Percentiles rank a stretch among this genome's conserved stretches.
These are phyloP conservation scores for Limnanthes douglasii DNA, from an alignment of 345 rosid species.

Conservation along the genomic window DNA sequence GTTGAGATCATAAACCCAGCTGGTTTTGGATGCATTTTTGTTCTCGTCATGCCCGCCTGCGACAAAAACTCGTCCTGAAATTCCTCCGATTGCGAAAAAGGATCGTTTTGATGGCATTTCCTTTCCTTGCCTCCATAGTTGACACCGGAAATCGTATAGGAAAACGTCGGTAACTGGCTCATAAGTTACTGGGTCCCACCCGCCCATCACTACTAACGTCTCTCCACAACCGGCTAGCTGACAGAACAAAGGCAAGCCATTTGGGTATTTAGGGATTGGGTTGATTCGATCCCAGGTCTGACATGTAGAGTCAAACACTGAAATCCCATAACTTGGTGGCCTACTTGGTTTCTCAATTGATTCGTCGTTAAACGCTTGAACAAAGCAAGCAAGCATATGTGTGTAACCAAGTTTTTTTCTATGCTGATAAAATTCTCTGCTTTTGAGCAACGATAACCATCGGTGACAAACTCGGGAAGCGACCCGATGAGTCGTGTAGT, in stretches of 20 bases:
- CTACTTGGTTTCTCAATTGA: slow-evolving; percentile 11
- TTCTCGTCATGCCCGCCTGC: slow-evolving; percentile 64
- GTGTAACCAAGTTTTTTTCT: slow-evolving; percentile 22
- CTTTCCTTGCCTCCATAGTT: slow-evolving; percentile 34
- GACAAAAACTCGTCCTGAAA: slow-evolving; percentile 17
- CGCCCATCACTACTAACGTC: slow-evolving; percentile 50
- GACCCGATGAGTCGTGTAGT: slow-evolving; percentile 21
- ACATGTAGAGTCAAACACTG: slow-evolving; percentile 27
- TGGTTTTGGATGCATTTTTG: slow-evolving; percentile 46
- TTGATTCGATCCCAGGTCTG: slow-evolving; percentile 26
- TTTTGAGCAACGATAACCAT: slow-evolving; percentile 32
- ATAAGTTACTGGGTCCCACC: slow-evolving; percentile 51
- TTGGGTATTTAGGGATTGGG: slow-evolving; percentile 25
- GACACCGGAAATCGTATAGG: slow-evolving; percentile 29
- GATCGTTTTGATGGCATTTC: slow-evolving; percentile 42
- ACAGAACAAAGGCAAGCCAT: slow-evolving; percentile 51
- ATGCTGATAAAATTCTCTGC: slow-evolving; percentile 28
- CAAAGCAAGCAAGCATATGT: slow-evolving; percentile 36
- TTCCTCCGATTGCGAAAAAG: slow-evolving; percentile 35
- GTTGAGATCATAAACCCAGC: slow-evolving; percentile 42
- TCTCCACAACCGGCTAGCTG: slow-evolving; percentile 39
- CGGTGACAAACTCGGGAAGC: slow-evolving; percentile 34
- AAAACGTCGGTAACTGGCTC: slow-evolving; percentile 35
- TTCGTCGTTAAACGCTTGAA: slow-evolving; percentile 20
- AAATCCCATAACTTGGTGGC: slow-evolving; percentile 18